A percentile compares a stretch with the other conserved stretches of the same genome.
phyloP scores from a whole-genome alignment of 2,329 filamentous ascomycete genomes.

The Fusarium poae region DNA sequence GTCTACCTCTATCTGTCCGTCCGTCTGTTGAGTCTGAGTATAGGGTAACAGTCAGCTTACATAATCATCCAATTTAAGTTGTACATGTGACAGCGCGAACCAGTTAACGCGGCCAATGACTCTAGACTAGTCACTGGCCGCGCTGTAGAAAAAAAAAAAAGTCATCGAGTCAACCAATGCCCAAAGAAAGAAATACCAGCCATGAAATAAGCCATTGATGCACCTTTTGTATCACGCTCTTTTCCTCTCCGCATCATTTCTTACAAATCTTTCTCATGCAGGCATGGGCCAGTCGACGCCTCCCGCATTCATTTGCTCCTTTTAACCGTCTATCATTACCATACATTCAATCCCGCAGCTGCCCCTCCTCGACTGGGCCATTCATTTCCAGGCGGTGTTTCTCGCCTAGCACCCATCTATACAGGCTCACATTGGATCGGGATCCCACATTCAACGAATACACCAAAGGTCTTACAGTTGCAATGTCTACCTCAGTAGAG shows the following conservation, averaged over 20 bases:
- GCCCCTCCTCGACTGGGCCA: constrained; percentile 2
- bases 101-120: constrained; percentile 33
- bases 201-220: constrained; percentile 21
- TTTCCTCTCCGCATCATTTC: background rate
- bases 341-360: background rate
- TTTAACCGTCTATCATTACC: constrained; percentile 18
- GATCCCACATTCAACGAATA: too few species aligned
- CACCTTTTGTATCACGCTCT: constrained; percentile 11
- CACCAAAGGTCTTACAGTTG: background rate
- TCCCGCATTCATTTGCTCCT: constrained; percentile 34
- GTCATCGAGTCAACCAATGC: background rate
- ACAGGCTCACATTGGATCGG: background rate
- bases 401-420: background rate
- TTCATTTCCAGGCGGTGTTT: constrained; percentile 11
- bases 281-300: constrained; percentile 47
- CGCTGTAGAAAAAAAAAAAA: constrained; percentile 39
- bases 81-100: constrained; percentile 36
- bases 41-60: constrained; percentile 16
- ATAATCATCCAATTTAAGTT: constrained; percentile 5
- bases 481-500: constrained; percentile 81
- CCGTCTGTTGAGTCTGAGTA: background rate
- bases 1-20: too few species aligned
- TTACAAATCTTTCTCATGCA: constrained; percentile 45
- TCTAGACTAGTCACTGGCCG: constrained; percentile 38
- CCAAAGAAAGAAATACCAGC: background rate